Evolutionary conservation across 139 green algal species (phyloP).

Genomic region (Chlorokybus atmophyticus): DNA sequence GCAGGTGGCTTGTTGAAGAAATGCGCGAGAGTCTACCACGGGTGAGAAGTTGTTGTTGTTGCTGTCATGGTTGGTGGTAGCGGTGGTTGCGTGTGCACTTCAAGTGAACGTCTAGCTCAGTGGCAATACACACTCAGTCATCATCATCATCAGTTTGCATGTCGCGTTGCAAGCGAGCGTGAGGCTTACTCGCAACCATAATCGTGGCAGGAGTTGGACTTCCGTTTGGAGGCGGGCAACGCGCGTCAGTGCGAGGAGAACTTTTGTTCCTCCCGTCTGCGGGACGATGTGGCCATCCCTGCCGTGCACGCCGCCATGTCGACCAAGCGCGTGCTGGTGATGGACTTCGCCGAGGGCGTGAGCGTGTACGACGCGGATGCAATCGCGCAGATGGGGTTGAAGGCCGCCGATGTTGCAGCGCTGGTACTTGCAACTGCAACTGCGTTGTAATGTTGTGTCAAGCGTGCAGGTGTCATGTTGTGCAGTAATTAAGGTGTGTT

Average conservation of each 20-base stretch:
- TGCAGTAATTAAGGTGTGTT: no score
- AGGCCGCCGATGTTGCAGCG: conserved; percentile 37
- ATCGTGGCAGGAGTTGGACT: conserved; percentile 73
- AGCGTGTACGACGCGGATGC: conserved; percentile 29
- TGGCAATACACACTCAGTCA: no score
- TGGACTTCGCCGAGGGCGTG: conserved; percentile 72
- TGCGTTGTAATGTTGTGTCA: no score
- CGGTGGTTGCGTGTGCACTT: no score
- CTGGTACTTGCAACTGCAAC: no score
- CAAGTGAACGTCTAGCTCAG: no score
- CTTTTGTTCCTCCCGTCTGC: conserved; percentile 30
- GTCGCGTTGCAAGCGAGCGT: no score
- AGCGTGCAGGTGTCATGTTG: no score
- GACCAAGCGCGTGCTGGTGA: conserved; percentile 54
- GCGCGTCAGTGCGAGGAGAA: conserved; percentile 47
- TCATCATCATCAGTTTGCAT: no score
- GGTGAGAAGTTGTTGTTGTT: conserved; percentile 18
- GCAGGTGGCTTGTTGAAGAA: conserved; percentile 78
- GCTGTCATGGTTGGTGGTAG: background rate
- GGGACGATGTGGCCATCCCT: background rate
- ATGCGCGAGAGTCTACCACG: conserved; percentile 61
- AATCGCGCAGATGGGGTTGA: conserved; percentile 21
- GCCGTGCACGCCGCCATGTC: conserved; percentile 41
- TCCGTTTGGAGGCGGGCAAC: conserved; percentile 55
- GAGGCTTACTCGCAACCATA: no score